A percentile compares a stretch with the other conserved stretches of the same genome.
Evolutionary conservation across 768 basidiomycete genomes (phyloP).

Genomic region (Hebeloma cylindrosporum): DNA sequence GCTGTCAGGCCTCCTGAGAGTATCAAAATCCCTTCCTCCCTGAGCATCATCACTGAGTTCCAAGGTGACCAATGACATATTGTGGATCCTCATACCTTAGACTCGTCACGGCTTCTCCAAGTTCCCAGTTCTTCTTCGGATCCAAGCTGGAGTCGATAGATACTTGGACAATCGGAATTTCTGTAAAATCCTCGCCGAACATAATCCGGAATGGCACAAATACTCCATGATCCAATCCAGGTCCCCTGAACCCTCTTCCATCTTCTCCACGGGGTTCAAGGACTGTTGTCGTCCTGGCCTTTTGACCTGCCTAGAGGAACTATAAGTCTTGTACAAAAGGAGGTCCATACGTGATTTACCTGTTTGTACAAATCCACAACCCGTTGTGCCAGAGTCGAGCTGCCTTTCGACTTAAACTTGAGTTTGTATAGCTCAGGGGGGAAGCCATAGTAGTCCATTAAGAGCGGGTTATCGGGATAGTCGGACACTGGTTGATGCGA

Average conservation of each 20-base stretch:
- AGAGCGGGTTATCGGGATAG: slow-evolving; percentile 73
- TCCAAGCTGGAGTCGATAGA: slow-evolving; percentile 62
- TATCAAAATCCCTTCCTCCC: slow-evolving; percentile 65
- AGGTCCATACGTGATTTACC: slow-evolving; percentile 28
- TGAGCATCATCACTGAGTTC: slow-evolving; percentile 27
- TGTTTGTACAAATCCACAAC: slow-evolving; percentile 61
- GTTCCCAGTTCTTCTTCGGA: slow-evolving; percentile 61
- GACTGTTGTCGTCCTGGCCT: slow-evolving; percentile 48
- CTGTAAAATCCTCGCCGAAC: slow-evolving; percentile 65
- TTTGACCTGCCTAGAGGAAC: slow-evolving; percentile 46
- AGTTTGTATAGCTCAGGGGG: slow-evolving; percentile 54
- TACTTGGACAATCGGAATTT: slow-evolving; percentile 70
- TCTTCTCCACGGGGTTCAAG: slow-evolving; percentile 61
- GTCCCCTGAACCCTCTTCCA: slow-evolving; percentile 61
- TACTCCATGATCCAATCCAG: slow-evolving; percentile 78
- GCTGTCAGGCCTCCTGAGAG: slow-evolving; percentile 70
- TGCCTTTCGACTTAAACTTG: slow-evolving; percentile 69
- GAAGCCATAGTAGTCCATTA: slow-evolving; percentile 78
- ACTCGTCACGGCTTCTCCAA: slow-evolving; percentile 59
- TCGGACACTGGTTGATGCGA: slow-evolving; percentile 55
- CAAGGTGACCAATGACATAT: slow-evolving; percentile 14
- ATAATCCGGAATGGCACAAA: slow-evolving; percentile 78
- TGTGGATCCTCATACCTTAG: slow-evolving; percentile 48
- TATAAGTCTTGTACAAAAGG: background rate
- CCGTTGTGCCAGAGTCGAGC: slow-evolving; percentile 52